Percentiles rank a stretch among this genome's conserved stretches.
Evolutionary conservation across 495 filamentous ascomycete genomes (phyloP).

Genomic region (Lichenothelia convexa): DNA sequence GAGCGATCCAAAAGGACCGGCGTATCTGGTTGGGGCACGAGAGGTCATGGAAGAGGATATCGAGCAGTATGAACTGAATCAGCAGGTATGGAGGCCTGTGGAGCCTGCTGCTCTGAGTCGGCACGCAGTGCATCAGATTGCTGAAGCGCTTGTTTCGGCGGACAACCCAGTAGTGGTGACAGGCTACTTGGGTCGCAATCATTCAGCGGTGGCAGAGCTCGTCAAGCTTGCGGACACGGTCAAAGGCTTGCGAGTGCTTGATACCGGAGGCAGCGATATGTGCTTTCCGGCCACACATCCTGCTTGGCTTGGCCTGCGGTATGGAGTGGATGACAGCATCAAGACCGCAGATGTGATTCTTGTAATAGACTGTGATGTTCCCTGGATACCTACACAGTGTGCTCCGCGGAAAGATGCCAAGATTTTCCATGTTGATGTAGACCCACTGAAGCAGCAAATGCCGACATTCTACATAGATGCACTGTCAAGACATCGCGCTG

Average conservation of each 20-base stretch:
- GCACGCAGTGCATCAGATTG: conserved; percentile 6
- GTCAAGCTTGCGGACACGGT: conserved; percentile 9
- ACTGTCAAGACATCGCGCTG: conserved; percentile 20
- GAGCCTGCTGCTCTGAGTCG: conserved; percentile 5
- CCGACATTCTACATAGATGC: conserved; percentile 35
- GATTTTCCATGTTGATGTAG: conserved; percentile 70
- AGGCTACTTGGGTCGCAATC: conserved; percentile 10
- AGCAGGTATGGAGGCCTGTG: conserved; percentile 5
- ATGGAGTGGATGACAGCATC: conserved; percentile 5
- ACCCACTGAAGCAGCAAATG: conserved; percentile 78
- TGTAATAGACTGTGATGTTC: conserved; percentile 32
- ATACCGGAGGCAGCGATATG: conserved; percentile 8
- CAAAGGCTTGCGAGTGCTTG: conserved; percentile 8
- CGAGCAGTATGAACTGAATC: conserved; percentile 5
- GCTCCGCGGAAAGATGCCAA: conserved; percentile 36
- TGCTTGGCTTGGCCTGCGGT: conserved; percentile 5
- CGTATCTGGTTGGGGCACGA: conserved; percentile 7
- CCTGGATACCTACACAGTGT: conserved; percentile 49
- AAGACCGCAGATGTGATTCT: conserved; percentile 12
- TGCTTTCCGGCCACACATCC: conserved; percentile 10
- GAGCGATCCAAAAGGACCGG: conserved; percentile 8
- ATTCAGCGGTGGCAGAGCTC: conserved; percentile 2
- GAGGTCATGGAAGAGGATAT: conserved; percentile 9
- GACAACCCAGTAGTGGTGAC: conserved; percentile 10
- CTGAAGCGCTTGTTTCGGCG: conserved; percentile 6